These are phyloP conservation scores for Pseudogymnoascus sp. DNA, from an alignment of 2,329 filamentous ascomycete genomes.

Conservation along the genomic window DNA sequence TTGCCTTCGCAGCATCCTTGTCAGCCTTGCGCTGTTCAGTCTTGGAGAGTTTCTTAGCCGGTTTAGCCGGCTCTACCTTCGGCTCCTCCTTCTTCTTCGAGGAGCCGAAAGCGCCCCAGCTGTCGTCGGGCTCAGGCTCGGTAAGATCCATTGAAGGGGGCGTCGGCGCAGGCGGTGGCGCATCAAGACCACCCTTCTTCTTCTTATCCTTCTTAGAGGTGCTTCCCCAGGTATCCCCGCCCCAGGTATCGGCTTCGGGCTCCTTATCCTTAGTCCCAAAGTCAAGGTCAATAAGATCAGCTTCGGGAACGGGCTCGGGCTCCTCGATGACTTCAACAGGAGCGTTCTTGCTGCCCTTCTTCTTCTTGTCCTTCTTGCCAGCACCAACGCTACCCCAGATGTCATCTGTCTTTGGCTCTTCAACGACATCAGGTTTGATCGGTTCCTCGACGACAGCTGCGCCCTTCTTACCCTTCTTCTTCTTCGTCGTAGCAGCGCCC, in stretches of 20 bases:
- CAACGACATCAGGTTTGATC: constrained; percentile 40
- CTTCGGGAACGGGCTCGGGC: constrained; percentile 39
- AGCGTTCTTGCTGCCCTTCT: constrained; percentile 44
- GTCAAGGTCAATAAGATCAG: constrained; percentile 36
- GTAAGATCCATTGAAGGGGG: constrained; percentile 41
- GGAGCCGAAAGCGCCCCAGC: constrained; percentile 31
- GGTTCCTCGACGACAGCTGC: constrained; percentile 21
- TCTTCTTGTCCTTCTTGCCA: constrained; percentile 40
- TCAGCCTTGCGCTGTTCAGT: constrained; percentile 47
- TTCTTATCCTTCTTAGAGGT: constrained; percentile 40
- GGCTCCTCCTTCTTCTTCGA: constrained; percentile 37
- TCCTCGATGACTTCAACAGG: constrained; percentile 42
- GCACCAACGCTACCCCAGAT: constrained; percentile 19
- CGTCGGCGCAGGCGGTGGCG: constrained; percentile 42
- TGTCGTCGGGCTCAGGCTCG: constrained; percentile 34
- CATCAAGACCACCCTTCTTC: constrained; percentile 37
- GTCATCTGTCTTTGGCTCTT: constrained; percentile 41
- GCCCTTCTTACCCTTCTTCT: constrained; percentile 21
- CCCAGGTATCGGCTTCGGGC: constrained; percentile 40
- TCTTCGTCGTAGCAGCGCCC: constrained; percentile 21
- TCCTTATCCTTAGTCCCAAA: constrained; percentile 39
- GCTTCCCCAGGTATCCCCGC: constrained; percentile 30
- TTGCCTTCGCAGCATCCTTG: constrained; percentile 36
- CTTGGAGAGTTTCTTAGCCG: constrained; percentile 37
- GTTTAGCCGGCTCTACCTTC: constrained; percentile 31